Evolutionary conservation across 2,329 filamentous ascomycete species (phyloP).

Genomic region (Exophiala spinifera): DNA sequence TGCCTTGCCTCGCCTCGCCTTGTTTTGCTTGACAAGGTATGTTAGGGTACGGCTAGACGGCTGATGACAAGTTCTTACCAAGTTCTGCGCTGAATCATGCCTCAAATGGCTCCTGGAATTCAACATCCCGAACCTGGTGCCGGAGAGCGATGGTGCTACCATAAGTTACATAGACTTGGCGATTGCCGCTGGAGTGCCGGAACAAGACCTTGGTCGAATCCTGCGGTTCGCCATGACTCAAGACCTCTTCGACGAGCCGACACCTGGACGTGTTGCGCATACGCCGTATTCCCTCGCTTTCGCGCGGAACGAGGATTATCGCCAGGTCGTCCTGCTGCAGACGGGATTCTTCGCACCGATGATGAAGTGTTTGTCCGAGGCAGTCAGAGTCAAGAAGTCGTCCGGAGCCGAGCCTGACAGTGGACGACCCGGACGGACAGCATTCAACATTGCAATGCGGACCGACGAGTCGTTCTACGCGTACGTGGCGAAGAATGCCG

Average conservation of each 20-base stretch:
- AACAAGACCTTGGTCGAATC: conserved; percentile 33
- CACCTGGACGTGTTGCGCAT: conserved; percentile 52
- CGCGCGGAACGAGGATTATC: conserved; percentile 18
- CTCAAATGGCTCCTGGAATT: conserved; percentile 34
- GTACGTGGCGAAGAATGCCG: conserved; percentile 29
- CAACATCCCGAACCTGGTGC: conserved; percentile 33
- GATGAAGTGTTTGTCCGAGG: conserved; percentile 25
- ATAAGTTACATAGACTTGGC: conserved; percentile 33
- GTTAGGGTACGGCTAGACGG: no score
- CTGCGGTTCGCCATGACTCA: conserved; percentile 59
- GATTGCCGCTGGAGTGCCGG: conserved; percentile 25
- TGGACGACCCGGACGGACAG: conserved; percentile 28
- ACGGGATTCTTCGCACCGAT: conserved; percentile 23
- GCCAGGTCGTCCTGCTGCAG: conserved; percentile 58
- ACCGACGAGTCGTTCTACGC: conserved; percentile 35
- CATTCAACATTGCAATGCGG: conserved; percentile 33
- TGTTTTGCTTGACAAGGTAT: no score
- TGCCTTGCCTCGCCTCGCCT: no score
- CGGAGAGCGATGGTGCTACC: conserved; percentile 17
- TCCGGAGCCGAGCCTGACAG: no score
- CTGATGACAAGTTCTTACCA: conserved; percentile 27
- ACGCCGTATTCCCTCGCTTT: conserved; percentile 54
- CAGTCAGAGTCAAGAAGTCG: conserved; percentile 6
- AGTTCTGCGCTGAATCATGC: conserved; percentile 8
- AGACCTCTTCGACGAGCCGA: conserved; percentile 54